Base-by-base conservation (phyloP, 176 grass and related monocot species). In the Poa annua region DNA sequence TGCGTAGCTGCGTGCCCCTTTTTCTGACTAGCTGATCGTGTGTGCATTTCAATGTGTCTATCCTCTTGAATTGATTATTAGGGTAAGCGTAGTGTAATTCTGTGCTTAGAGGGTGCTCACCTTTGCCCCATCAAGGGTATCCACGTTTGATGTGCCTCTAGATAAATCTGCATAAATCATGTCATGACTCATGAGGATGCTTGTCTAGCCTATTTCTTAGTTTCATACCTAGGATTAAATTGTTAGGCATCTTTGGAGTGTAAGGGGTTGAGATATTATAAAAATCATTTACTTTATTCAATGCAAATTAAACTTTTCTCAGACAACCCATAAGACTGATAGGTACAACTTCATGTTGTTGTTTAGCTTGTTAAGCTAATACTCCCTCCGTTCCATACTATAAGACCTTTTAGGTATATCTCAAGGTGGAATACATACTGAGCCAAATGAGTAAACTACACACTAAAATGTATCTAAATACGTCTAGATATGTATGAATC, bases 91-190 rank as follows among this genome's bases (percentile, higher is more conserved):
- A 7, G 39, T 41, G 39, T 41, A 41, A 41, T 41, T 41, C 39
- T 41, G 39, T 41, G 6, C 39, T 6, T 41, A 41, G 39, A 41
- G 57, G 76, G 83, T 98, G 20, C 90, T 95, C 7, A 81, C 87
- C 59, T 65, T 95, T 0, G 88, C 89, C 0, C 83, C 92, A 4
- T 73, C 82, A 17, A 94, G 95, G 96, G 96, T 98, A 92, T 20
- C 11, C 25, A 3, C 59, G 16, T 55, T 60, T 24, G 20, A 20
- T 48, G 5, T 1, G 1, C 5, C 3, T 83, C 59, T 0, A 8
- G 47, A 60, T 59, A 34, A 45, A 68, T 22, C 15, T 44, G 19
- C 5, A 42, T 13, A 22, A 17, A 12, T n/a, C n/a, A 61, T 47
- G 16, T 4, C 25, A 49, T 6, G 19, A 26, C 11, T 4, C 25